A percentile compares a stretch with the other conserved stretches of the same genome.
phyloP scores from a whole-genome alignment of 1,139 yeast genomes.

The Yamadazyma triangularis region DNA sequence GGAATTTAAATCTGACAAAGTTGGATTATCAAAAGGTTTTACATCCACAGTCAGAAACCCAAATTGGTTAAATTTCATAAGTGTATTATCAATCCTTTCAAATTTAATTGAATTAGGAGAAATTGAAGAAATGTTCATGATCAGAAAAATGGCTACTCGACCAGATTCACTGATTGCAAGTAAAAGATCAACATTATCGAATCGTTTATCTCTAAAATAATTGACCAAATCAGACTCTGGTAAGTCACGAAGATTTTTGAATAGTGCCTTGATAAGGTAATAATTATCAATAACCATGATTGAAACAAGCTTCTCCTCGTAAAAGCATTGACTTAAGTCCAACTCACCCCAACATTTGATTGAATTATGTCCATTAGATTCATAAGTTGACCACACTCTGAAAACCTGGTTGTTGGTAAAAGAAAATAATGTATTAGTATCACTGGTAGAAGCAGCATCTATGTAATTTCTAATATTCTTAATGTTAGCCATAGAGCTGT shows the following conservation, averaged over 20 bases:
- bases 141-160: conserved; percentile 39
- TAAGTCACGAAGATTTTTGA: conserved; percentile 4
- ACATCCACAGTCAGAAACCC: conserved; percentile 8
- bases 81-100: conserved; percentile 12
- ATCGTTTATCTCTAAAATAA: conserved; percentile 12
- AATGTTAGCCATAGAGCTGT: conserved; percentile 35
- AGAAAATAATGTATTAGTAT: conserved; percentile 53
- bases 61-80: conserved; percentile 6
- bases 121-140: conserved; percentile 48
- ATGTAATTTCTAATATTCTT: conserved; percentile 35
- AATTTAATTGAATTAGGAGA: conserved; percentile 40
- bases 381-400: conserved; percentile 73
- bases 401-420: conserved; percentile 51
- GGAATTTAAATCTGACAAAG: conserved; percentile 10
- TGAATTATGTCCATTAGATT: conserved; percentile 51
- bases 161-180: conserved; percentile 47
- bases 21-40: conserved; percentile 1
- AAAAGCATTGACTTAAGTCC: conserved; percentile 31
- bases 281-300: conserved; percentile 57
- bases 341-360: conserved; percentile 59
- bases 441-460: conserved; percentile 22
- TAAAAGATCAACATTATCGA: conserved; percentile 45
- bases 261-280: conserved; percentile 21
- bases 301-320: conserved; percentile 2
- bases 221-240: conserved; percentile 4